Base-by-base conservation (phyloP, 768 basidiomycete species). In the Lentinula sp. region DNA sequence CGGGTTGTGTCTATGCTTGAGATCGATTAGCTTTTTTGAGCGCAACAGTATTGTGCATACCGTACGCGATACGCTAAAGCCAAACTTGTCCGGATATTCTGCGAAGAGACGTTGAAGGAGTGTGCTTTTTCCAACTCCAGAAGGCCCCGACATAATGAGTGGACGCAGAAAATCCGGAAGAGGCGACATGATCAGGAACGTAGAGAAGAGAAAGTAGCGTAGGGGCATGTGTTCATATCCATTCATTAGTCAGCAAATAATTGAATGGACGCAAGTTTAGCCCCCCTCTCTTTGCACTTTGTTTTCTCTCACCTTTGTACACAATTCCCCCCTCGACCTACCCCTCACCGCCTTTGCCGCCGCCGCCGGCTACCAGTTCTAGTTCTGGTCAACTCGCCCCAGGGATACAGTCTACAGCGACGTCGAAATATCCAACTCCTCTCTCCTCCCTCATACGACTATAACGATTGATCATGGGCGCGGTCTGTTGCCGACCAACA, bases 61-160 rank as follows among this genome's bases (percentile, higher is more conserved):
- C 85, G 56, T 73, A 95, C 93, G 96, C 43, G 95, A 97, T 59
- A 98, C 88, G 70, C 88, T 90, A 79, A 98, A 98, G 8, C 91
- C 91, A 71, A 98, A 98, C 62, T 81, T 85, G 72, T 88, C 86
- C 3, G 93, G 94, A 70, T 82, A 84, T 36, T 93, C 89, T 33
- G 74, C 75, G 71, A 98, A 91, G 57, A 98, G 86, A 55, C 86
- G 86, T 55, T 79, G 79, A 54, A 98, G 82, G 36, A 98, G 85
- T 0, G 96, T 96, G 68, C 90, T 92, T 73, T 98, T 98, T 57
- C 96, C 96, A 2, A 95, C 91, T 62, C 95, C 95, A 1, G 93
- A 95, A 0, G 95, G 95, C 0, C 93, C 92, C 59, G 90, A 96
- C 63, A 96, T 79, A 46, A 97, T 86, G 56, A 97, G 85, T 3